Base-by-base conservation (phyloP, 2,329 filamentous ascomycete genomes). In the Pseudonectria foliicola region DNA sequence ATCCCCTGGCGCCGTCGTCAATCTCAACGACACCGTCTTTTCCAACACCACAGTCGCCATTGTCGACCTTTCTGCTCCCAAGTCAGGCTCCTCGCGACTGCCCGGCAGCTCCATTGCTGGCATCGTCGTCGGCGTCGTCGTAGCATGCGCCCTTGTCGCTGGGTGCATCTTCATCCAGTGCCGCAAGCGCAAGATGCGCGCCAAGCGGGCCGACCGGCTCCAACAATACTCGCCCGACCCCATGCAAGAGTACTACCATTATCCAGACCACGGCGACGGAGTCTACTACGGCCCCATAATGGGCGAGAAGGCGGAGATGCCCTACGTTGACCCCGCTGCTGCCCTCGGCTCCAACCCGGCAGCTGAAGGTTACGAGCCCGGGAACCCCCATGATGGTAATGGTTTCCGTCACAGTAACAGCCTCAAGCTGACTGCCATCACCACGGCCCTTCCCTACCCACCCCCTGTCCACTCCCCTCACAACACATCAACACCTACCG, bases 21-120 rank as follows among this genome's bases (percentile, higher is more conserved):
- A 59, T 4, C 59, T 72, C 27, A 68, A 64, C 37, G 63, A 56
- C 37, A 69, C 67, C 8, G 55, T 72, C 34, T 72, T 72, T 43
- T 58, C 63, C 18, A 49, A 49, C 5, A 52, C 49, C 3, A 42
- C 39, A 14, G 45, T 63, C 29, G 33, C 44, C 1, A 55, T 62
- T 10, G 44, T 62, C 18, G 55, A 66, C 29, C 59, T 66, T 1
- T 42, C 50, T 6, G 35, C 49, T 7, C 36, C 46, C 13, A 14
- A 34, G n/a, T 25, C 32, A 27, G 13, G 28, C 30, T 25, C 38
- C 32, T 4, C 37, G 25, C 29, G 34, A 7, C 43, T 71, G 2
- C 48, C 64, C 4, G 61, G 55, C 10, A 54, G 63, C 3, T 54
- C 61, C 24, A 64, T 75, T 23, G 62, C 60, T 11, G 68, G 64